phyloP scores from a whole-genome alignment of 768 basidiomycete genomes.

The Holtermannia corniformis region DNA sequence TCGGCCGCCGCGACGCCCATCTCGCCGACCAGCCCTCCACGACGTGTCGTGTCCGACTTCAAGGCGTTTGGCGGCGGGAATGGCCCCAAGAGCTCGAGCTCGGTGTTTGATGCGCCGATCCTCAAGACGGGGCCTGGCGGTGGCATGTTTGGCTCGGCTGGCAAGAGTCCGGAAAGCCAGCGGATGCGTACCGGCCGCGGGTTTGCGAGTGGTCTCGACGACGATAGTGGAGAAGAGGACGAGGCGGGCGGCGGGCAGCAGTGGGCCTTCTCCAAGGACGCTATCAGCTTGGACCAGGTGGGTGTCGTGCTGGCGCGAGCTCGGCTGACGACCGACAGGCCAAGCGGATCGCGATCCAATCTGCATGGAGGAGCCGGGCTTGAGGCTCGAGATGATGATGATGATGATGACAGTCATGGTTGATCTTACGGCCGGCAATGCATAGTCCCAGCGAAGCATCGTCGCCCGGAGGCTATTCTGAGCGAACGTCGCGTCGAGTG shows the following conservation, averaged over 20 bases:
- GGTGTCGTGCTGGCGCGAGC: constrained; percentile 5
- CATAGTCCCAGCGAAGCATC: too few species aligned
- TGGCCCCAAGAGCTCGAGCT: constrained; percentile 59
- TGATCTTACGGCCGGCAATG: too few species aligned
- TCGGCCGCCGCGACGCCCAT: constrained; percentile 8
- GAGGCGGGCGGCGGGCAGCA: constrained; percentile 44
- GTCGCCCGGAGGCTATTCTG: too few species aligned
- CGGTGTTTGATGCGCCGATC: constrained; percentile 66
- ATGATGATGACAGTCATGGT: not conserved
- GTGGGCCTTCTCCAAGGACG: constrained; percentile 47
- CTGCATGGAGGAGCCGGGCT: constrained; percentile 2
- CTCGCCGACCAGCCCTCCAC: constrained; percentile 54
- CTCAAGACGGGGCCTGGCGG: constrained; percentile 29
- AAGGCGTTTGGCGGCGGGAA: constrained; percentile 48
- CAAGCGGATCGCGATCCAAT: constrained; percentile 39
- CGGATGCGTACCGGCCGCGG: constrained; percentile 39
- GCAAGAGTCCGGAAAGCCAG: constrained; percentile 19
- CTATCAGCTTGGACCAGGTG: constrained; percentile 89
- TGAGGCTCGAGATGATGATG: not conserved
- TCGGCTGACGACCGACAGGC: constrained; percentile 20
- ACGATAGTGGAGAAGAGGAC: constrained; percentile 45
- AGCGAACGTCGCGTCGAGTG: not conserved
- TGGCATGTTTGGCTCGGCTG: constrained; percentile 30
- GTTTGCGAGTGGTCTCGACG: constrained; percentile 67
- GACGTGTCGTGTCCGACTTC: constrained; percentile 72